A percentile compares a stretch with the other conserved stretches of the same genome.
These are phyloP conservation scores for Suillus variegatus DNA, from an alignment of 768 basidiomycete genomes.

Conservation along the genomic window DNA sequence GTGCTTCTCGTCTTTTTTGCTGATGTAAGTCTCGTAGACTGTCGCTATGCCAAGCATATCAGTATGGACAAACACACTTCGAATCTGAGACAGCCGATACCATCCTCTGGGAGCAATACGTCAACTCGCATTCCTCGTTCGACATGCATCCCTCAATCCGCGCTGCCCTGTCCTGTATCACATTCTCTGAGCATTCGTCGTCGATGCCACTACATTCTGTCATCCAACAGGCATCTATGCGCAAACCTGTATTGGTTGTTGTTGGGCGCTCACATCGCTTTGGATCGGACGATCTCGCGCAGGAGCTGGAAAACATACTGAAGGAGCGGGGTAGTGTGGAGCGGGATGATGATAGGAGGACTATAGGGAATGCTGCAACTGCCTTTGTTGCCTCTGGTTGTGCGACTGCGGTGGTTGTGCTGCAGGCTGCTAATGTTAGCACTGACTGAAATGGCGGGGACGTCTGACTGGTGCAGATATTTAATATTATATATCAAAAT, in stretches of 20 bases:
- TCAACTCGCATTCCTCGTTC: constrained; percentile 24
- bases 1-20: not conserved
- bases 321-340: constrained; percentile 24
- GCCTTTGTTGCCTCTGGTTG: constrained; percentile 67
- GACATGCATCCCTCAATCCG: constrained; percentile 12
- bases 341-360: constrained; percentile 52
- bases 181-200: constrained; percentile 55
- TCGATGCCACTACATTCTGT: constrained; percentile 57
- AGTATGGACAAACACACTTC: constrained; percentile 67
- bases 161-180: constrained; percentile 58
- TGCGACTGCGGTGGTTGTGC: constrained; percentile 61
- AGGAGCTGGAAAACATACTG: constrained; percentile 57
- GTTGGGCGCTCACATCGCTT: constrained; percentile 80
- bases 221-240: constrained; percentile 40
- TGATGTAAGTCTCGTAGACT: constrained; percentile 35
- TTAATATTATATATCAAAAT: not conserved
- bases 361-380: constrained; percentile 82
- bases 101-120: constrained; percentile 70
- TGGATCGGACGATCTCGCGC: constrained; percentile 55
- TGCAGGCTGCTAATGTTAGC: constrained; percentile 55
- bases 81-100: constrained; percentile 84
- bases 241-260: constrained; percentile 56
- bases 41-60: constrained; percentile 65
- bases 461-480: not conserved
- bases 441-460: constrained; percentile 1